Base-by-base conservation (phyloP, 75 land plant genomes). In the Pinus albicaulis region DNA sequence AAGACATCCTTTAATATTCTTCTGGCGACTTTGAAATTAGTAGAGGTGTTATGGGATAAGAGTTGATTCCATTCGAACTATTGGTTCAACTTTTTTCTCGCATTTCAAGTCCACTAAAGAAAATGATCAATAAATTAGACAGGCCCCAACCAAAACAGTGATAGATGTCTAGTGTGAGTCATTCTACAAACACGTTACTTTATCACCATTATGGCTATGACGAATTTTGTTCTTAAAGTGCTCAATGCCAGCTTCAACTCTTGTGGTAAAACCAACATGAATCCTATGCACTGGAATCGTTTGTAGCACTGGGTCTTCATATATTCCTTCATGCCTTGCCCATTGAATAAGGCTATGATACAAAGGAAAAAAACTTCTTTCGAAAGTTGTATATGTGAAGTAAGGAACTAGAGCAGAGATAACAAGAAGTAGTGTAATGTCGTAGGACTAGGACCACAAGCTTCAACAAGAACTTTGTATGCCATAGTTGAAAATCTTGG, bases 321-420 rank as follows among this genome's bases (percentile, higher is more conserved):
- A 68, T 65, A 78, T 82, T 31, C 90, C 89, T 17, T 90, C 87
- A 23, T 36, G 61, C 71, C 82, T 80, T n/a, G 92, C 82, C 86
- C 89, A 89, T 65, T 93, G 97, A 28, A 96, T 87, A 80, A 83
- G 83, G n/a, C 80, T 28, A 1, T 28, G 31, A 72, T 91, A 86
- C 94, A 86, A 81, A 7, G 97, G 99, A 79, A 86, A 87, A 75
- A 96, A 93, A 41, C 87, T 59, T 80, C 87, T 80, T 65, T 86
- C 89, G 55, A 88, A 84, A 26, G 89, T 78, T 7, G 74, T 38
- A 78, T 64, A 96, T 7, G 76, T 57, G 68, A 90, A 86, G 80
- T 90, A 93, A 0, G 99, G 99, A 12, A 93, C 17, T 0, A 96
- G 82, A 3, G 92, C 76, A 1, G 92, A 59, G 10, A 92, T 55